These are phyloP conservation scores for Candida sonorensis DNA, from an alignment of 805 yeast genomes.

Conservation along the genomic window DNA sequence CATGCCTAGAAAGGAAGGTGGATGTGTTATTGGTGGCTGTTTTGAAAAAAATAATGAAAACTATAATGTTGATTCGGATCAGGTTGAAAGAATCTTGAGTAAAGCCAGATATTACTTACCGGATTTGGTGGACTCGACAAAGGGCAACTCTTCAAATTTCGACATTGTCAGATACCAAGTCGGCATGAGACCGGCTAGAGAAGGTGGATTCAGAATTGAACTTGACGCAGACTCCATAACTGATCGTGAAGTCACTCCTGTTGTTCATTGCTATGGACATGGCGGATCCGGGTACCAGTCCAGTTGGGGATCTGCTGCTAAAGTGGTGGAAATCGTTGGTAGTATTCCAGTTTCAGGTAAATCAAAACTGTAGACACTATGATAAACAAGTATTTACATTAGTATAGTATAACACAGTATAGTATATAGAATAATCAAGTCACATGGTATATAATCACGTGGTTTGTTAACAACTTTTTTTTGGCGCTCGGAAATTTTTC, in stretches of 20 bases:
- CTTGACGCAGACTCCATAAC: slow-evolving; percentile 21
- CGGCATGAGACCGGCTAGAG: slow-evolving; percentile 63
- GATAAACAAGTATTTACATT: too few relatives aligned
- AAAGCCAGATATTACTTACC: slow-evolving; percentile 38
- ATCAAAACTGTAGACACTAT: too few relatives aligned
- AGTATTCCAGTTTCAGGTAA: too few relatives aligned
- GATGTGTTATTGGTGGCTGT: slow-evolving; percentile 58
- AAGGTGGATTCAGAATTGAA: slow-evolving; percentile 52
- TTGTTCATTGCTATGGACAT: slow-evolving; percentile 65
- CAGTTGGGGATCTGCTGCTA: slow-evolving; percentile 3
- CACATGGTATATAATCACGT: too few relatives aligned
- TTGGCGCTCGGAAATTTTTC: too few relatives aligned
- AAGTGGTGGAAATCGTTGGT: neutral
- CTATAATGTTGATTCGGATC: slow-evolving; percentile 31
- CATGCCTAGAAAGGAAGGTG: slow-evolving; percentile 74
- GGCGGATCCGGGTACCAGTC: slow-evolving; percentile 72
- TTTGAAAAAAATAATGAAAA: slow-evolving; percentile 17
- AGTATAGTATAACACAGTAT: too few relatives aligned
- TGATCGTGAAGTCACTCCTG: slow-evolving; percentile 6
- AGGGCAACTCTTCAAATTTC: slow-evolving; percentile 24
- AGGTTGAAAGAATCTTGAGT: slow-evolving; percentile 40
- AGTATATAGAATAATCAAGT: too few relatives aligned
- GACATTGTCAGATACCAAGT: slow-evolving; percentile 47
- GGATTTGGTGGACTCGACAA: slow-evolving; percentile 24
- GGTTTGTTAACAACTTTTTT: too few relatives aligned